Base-by-base conservation (phyloP, 2,329 filamentous ascomycete species). In the Clarireedia monteithiana region DNA sequence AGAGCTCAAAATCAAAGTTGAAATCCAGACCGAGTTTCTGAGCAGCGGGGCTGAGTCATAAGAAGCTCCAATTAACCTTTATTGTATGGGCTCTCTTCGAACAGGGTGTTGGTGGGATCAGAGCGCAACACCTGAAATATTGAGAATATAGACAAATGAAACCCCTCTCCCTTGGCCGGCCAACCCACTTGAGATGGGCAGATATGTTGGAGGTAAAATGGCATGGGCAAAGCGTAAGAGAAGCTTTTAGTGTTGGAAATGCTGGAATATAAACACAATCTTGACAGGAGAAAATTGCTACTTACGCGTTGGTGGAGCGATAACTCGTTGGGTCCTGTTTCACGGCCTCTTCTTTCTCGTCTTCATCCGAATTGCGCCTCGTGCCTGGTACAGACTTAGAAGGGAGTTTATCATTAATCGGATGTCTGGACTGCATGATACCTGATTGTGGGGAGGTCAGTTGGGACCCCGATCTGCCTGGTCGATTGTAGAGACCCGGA, bases 291-390 rank as follows among this genome's bases (percentile, higher is more conserved):
- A 4, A 40, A 54, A 54, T n/a, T 27, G n/a, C 17, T 30, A 91
- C 89, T 84, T 83, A 94, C 89, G 85, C 83, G 70, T 89, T 88
- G 50, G 82, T 84, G 48, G 86, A 83, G 55, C 88, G 81, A 67
- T 88, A 86, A 64, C 85, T 85, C 38, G 84, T 83, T n/a, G 82
- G 78, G 64, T 86, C 79, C 69, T 86, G 79, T 61, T 83, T 77
- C 66, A 87, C 81, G 60, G 85, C 82, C 63, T 86, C 83, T 67
- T 91, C 87, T 67, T 92, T 91, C 66, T 95, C 89, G 63, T 92
- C 88, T 63, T 92, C 88, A 68, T 96, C 88, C 53, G 92, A 97
- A 69, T 95, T 95, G 62, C 91, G 87, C 62, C 91, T 83, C 59
- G 91, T 94, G 30, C 82, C 85, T 48, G 91, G 91, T 50, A 95